phyloP scores from a whole-genome alignment of 371 early-diverging fungal species.

The Actinomortierella ambigua region DNA sequence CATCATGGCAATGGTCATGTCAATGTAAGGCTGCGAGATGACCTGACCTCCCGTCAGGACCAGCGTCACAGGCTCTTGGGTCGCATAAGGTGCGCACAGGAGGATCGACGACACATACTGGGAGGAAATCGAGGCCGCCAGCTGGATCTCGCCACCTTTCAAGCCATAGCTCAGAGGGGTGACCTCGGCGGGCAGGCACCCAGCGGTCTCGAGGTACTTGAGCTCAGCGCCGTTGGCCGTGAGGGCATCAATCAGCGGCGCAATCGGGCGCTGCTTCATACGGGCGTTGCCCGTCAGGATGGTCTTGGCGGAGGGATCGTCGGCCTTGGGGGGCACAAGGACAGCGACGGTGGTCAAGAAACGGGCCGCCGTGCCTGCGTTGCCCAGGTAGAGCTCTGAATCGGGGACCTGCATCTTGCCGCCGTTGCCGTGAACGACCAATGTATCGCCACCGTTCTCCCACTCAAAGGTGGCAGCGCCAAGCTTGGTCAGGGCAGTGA shows the following conservation, averaged over 20 bases:
- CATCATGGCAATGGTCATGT: conserved; percentile 99
- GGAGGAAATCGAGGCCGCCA: conserved; percentile 93
- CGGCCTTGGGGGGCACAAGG: conserved; percentile 59
- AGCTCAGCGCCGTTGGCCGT: conserved; percentile 79
- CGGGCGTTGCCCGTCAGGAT: conserved; percentile 95
- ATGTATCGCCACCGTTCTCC: conserved; percentile 92
- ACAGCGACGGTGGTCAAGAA: conserved; percentile 92
- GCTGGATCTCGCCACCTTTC: conserved; percentile 86
- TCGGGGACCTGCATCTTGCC: conserved; percentile 80
- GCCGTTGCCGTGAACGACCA: conserved; percentile 84
- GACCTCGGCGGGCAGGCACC: conserved; percentile 89
- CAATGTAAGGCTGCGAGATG: conserved; percentile 97
- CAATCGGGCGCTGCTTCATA: conserved; percentile 97
- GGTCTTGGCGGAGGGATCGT: conserved; percentile 52
- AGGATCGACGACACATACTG: conserved; percentile 98
- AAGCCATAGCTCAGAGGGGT: conserved; percentile 73
- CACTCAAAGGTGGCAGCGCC: conserved; percentile 87
- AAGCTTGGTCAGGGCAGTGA: conserved; percentile 86
- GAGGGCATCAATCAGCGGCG: conserved; percentile 87
- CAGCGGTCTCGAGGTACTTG: conserved; percentile 78
- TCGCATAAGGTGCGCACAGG: conserved; percentile 94
- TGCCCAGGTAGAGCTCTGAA: conserved; percentile 90
- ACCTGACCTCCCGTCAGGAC: conserved; percentile 90
- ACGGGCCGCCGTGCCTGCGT: conserved; percentile 97
- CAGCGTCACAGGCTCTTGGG: conserved; percentile 73